Evolutionary conservation across 495 filamentous ascomycete genomes (phyloP).

Genomic region (Parathielavia appendiculata): DNA sequence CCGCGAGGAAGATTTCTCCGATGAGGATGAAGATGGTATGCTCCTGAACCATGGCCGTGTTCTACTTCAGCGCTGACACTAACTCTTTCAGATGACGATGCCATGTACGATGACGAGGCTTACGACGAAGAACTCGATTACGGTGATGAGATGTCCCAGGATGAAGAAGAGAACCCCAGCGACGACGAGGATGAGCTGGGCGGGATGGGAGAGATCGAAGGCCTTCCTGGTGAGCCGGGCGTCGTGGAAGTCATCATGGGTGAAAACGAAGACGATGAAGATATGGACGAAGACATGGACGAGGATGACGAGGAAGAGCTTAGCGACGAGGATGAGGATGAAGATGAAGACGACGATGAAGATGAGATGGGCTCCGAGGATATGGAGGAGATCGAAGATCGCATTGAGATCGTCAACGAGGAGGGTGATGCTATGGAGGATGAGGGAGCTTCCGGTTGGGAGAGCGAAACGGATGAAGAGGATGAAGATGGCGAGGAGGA

Average conservation of each 20-base stretch:
- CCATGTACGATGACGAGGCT: conserved; percentile 73
- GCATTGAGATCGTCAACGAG: conserved; percentile 55
- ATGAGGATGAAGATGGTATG: conserved; percentile 59
- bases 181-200: conserved; percentile 81
- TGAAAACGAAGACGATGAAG: conserved; percentile 64
- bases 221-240: conserved; percentile 69
- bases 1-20: conserved; percentile 70
- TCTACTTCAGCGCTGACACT: conserved; percentile 19
- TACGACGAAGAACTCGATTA: conserved; percentile 90
- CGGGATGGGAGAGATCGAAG: conserved; percentile 81
- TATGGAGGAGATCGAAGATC: conserved; percentile 49
- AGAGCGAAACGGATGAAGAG: conserved; percentile 55
- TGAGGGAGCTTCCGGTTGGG: conserved; percentile 47
- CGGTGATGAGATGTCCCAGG: conserved; percentile 70
- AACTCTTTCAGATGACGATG: conserved; percentile 53
- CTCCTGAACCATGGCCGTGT: neutral
- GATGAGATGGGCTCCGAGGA: conserved; percentile 46
- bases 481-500: conserved; percentile 52
- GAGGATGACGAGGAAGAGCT: conserved; percentile 58
- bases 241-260: conserved; percentile 82
- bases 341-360: conserved; percentile 49
- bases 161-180: conserved; percentile 83
- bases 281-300: conserved; percentile 62
- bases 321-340: conserved; percentile 50
- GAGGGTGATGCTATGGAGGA: conserved; percentile 49